Base-by-base conservation (phyloP, 106 monocot genomes). In the Amphibolis antarctica region DNA sequence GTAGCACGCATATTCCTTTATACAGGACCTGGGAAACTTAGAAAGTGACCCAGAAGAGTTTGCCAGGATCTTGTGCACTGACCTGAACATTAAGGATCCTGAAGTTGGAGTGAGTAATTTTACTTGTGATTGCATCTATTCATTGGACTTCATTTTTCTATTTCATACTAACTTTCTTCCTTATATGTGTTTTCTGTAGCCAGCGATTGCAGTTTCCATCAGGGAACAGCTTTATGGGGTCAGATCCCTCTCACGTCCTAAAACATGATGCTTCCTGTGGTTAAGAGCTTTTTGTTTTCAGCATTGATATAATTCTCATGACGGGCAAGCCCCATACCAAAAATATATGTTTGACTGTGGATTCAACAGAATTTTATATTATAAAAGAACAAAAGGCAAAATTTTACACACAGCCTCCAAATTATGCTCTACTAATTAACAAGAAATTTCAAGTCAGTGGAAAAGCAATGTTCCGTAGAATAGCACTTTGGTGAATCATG, bases 31-130 rank as follows among this genome's bases (percentile, higher is more conserved):
- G 57, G 81, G 84, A 81, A 96, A 89, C 70, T 78, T 96, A 63
- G 94, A 96, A 61, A 90, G 78, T 68, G 94, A 96, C 63, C 94
- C 94, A 42, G 89, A 96, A 71, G 89, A 84, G 51, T 96, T 96
- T 74, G 89, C 94, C 20, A 86, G 70, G 67, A 86, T 67, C 14
- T 79, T 96, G 12, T 96, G 94, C 73, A 72, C 66, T 23, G 94
- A 96, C 56, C 71, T 86, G 76, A 62, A 82, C 59, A 86, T 96
- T 78, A 53, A 42, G 60, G 94, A 96, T 69, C 94, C 84, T 57
- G 84, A 96, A 96, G 94, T 86, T 69, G 94, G 80, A 64, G 93
- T 94, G 85, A 83, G 82, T 53, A 77, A 45, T 44, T 53, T 42
- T 18, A n/a, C n/a, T n/a, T n/a, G n/a, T n/a, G n/a, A n/a, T n/a